These are phyloP conservation scores for Alternaria sp. DNA, from an alignment of 2,329 filamentous ascomycete species.

Conservation along the genomic window DNA sequence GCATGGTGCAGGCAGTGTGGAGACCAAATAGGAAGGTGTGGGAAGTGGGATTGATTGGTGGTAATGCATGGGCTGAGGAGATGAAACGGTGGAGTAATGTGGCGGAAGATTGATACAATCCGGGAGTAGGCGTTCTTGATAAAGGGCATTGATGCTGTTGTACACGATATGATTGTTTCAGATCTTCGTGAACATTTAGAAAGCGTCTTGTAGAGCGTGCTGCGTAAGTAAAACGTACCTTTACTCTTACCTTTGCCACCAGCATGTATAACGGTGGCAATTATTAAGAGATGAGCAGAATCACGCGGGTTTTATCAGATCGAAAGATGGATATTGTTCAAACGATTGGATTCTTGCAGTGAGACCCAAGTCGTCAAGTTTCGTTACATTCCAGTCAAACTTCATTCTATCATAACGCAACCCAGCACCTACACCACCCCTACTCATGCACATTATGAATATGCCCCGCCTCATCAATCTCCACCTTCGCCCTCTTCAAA, in stretches of 20 bases:
- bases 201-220: background rate
- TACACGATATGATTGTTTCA: background rate
- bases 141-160: background rate
- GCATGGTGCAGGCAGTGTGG: background rate
- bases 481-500: conserved; percentile 32
- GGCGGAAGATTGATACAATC: background rate
- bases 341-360: background rate
- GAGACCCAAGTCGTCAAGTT: background rate
- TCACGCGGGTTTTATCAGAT: background rate
- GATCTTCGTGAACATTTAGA: background rate
- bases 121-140: background rate
- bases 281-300: background rate
- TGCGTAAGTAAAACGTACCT: background rate
- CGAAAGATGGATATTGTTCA: background rate
- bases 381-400: background rate
- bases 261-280: background rate
- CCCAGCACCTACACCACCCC: background rate
- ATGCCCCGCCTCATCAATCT: conserved; percentile 30
- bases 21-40: background rate
- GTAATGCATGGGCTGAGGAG: background rate
- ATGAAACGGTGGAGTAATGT: background rate
- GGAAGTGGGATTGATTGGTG: background rate
- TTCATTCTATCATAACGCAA: background rate
- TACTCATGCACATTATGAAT: conserved; percentile 28
- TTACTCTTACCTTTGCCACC: background rate